Base-by-base conservation (phyloP, 1,284 basidiomycete species). In the Austroboletus niveus region DNA sequence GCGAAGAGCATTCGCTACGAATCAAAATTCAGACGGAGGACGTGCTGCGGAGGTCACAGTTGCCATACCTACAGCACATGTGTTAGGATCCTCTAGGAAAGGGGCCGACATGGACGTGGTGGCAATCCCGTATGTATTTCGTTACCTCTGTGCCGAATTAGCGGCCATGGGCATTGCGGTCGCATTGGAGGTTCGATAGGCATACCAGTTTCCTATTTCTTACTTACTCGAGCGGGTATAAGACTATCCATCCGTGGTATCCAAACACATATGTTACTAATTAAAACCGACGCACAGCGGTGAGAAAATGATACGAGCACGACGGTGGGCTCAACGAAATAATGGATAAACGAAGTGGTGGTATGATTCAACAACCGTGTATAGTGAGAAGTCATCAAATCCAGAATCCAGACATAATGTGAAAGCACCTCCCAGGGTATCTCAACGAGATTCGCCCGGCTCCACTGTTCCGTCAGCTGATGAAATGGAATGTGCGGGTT, bases 71-170 rank as follows among this genome's bases (percentile, higher is more conserved):
- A 80, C 80, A 34, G 75, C 80, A 55, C 80, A 91, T 64, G 75
- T 91, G 45, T 74, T 92, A 41, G 77, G 78, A 49, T 72, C 70
- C 45, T 72, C 74, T 35, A 72, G 72, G 60, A 85, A 84, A 72
- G 87, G 87, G 39, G 85, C 88, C 5, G 85, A 93, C 62, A 81
- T 97, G 69, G 95, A 97, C 69, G 87, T 98, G 42, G 84, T 98
- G 48, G 96, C 96, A 7, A 85, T 99, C 24, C 97, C 97, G 7
- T 99, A 94, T 66, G 96, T 98, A 44, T 94, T 95, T 73, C 79
- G 92, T 49, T 92, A 94, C 69, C 78, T 95, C 8, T 92, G 90
- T 66, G 89, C 89, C 7, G 89, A 92, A 68, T 69, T 92, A 49
- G 90, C 89, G 24, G 84, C 89, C 5, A 92, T 92, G 90, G 89